Evolutionary conservation across 768 basidiomycete species (phyloP), one percentile per base, ranked within the genome.

Genomic region (Suillus fuscotomentosus): DNA sequence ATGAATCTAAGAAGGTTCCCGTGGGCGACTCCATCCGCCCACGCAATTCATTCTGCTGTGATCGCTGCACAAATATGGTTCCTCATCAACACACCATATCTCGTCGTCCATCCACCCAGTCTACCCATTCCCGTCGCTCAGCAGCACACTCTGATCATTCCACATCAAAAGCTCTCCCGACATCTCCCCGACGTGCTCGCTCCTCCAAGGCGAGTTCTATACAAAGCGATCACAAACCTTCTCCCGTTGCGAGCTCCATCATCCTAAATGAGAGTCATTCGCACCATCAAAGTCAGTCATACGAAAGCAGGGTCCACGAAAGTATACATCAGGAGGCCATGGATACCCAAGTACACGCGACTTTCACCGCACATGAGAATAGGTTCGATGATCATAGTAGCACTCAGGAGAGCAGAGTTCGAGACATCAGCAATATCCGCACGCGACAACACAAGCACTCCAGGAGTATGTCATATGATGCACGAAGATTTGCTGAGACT

Each of bases 21-120:
- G 43, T 69, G 3, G 42, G 60, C 11, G 73, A 76, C 45, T 62
- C 61, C 10, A 51, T 73, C 27, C 66, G 66, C 50, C 70, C 75
- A 22, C 75, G 73, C 34, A 65, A 71, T 50, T 76, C 75, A 42
- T 75, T 71, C 62, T 76, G 75, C 56, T 76, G 75, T 41, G 73
- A 75, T 65, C 76, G 75, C 41, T 76, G 75, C 54, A 75, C 75
- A 39, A 77, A 75, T 60, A 42, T 75, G 43, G 72, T 76, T 51
- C 76, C 75, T 31, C 75, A 76, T 57, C 42, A 77, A 42, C 75
- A 76, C 60, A 69, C 68, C 38, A 14, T 71, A 57, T 67, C 73
- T 36, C 75, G 76, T 48, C 76, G 75, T 43, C 69, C 75, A 31
- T 69, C 72, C 15, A 43, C 54, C 11, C 76, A 73, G 38, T 60